phyloP scores from a whole-genome alignment of 163 green algal species.

The Trebouxia gelatinosa region DNA sequence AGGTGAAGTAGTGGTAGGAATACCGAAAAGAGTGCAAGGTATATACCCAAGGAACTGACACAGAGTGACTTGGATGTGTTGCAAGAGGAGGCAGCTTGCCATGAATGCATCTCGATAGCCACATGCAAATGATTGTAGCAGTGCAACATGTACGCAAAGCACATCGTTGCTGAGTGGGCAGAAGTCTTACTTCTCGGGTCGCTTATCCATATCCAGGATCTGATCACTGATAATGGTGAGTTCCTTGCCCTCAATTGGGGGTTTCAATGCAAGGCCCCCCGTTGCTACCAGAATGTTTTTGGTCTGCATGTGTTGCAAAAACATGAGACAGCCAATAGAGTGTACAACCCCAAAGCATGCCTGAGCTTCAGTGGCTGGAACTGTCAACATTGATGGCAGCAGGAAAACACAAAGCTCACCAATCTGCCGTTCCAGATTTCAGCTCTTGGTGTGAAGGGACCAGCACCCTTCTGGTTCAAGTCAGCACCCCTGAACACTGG shows the following conservation, averaged over 20 bases:
- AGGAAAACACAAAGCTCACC: not conserved
- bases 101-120: too few relatives aligned
- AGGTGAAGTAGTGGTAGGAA: not conserved
- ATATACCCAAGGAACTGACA: not conserved
- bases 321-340: not conserved
- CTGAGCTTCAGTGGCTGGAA: not conserved
- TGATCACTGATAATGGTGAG: conserved; percentile 89
- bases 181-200: conserved; percentile 41
- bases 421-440: conserved; percentile 39
- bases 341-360: not conserved
- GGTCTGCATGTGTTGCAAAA: conserved; percentile 28
- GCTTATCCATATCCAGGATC: conserved; percentile 67
- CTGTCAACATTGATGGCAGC: not conserved
- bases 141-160: not conserved
- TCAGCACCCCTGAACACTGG: conserved; percentile 34
- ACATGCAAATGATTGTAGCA: not conserved
- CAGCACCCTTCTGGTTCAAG: conserved; percentile 36
- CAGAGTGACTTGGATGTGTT: too few relatives aligned
- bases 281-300: conserved; percentile 76
- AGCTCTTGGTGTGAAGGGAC: conserved; percentile 32
- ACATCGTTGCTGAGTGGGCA: not conserved
- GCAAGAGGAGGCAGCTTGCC: too few relatives aligned
- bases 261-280: conserved; percentile 50
- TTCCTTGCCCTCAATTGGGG: conserved; percentile 71
- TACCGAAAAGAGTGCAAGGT: not conserved